Percentiles rank a stretch among this genome's conserved stretches.
Conservation (phyloP, 2,329 filamentous ascomycete species). For the Fusarium sp. region DNA sequence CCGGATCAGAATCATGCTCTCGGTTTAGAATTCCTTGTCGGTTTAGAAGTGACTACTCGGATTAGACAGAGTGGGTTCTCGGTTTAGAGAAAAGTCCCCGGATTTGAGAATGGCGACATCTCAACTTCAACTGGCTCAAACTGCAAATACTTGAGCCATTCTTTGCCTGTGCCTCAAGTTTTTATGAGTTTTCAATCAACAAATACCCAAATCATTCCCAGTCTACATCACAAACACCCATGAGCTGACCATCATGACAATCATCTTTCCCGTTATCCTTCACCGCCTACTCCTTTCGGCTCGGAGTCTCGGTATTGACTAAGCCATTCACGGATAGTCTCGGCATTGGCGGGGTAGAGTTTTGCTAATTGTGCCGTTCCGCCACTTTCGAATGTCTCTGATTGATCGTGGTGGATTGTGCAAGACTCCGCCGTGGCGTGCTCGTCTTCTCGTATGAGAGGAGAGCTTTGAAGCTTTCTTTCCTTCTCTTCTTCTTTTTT, state of each 20-base stretch:
- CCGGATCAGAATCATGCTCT: too few relatives aligned
- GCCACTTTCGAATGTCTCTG: conserved; percentile 36
- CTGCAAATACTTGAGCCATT: neutral
- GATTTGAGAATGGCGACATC: neutral
- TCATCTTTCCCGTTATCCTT: neutral
- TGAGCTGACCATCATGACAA: neutral
- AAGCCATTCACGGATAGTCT: conserved; percentile 42
- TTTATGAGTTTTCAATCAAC: neutral
- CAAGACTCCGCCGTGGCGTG: conserved; percentile 44
- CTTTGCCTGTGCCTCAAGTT: neutral
- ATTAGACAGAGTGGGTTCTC: neutral
- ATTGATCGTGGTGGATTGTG: conserved; percentile 24
- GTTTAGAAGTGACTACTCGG: neutral
- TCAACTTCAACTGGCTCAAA: neutral
- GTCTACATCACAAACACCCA: neutral
- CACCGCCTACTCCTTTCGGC: conserved; percentile 20
- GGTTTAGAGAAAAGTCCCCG: neutral
- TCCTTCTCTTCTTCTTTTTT: neutral
- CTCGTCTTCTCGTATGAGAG: conserved; percentile 36
- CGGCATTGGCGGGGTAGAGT: conserved; percentile 48
- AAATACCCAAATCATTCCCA: neutral
- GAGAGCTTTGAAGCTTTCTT: conserved; percentile 2
- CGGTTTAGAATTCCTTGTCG: too few relatives aligned
- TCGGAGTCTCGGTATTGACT: conserved; percentile 29
- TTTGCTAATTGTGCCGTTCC: conserved; percentile 34